These are phyloP conservation scores for Lactarius indigo DNA, from an alignment of 768 basidiomycete genomes.

Conservation along the genomic window DNA sequence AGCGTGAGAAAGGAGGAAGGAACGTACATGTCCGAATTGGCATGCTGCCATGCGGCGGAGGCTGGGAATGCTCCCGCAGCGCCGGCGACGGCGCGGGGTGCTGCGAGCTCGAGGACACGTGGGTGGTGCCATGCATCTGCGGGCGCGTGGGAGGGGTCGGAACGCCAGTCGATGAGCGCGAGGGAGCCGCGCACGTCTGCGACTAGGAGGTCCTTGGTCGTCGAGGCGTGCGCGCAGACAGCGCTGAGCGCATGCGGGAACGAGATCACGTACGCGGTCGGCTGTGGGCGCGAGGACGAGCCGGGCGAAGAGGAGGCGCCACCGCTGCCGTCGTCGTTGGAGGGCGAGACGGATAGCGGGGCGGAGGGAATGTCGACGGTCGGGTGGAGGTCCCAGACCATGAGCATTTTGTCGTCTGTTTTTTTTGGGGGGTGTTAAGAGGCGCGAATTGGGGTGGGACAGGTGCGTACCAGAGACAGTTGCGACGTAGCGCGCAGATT, in stretches of 20 bases:
- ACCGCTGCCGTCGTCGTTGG: conserved; percentile 28
- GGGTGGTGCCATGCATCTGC: conserved; percentile 56
- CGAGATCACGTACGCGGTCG: conserved; percentile 71
- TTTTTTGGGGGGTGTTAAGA: conserved; percentile 5
- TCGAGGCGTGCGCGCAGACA: conserved; percentile 65
- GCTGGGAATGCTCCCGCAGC: conserved; percentile 48
- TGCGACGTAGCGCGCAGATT: conserved; percentile 69
- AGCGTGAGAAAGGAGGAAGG: conserved; percentile 1
- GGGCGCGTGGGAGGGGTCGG: conserved; percentile 54
- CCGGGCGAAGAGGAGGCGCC: conserved; percentile 22
- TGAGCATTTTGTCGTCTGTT: conserved; percentile 76
- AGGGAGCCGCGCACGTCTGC: conserved; percentile 71
- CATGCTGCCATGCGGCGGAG: conserved; percentile 66
- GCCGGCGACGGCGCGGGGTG: conserved; percentile 60
- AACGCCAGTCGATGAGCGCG: conserved; percentile 80
- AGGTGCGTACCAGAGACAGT: conserved; percentile 64
- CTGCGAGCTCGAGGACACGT: conserved; percentile 66
- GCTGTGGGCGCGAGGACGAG: conserved; percentile 51
- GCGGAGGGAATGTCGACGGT: conserved; percentile 43
- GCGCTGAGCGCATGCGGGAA: conserved; percentile 71
- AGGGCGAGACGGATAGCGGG: conserved; percentile 33
- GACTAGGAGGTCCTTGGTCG: conserved; percentile 76
- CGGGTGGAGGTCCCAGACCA: conserved; percentile 85
- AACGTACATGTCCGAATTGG: conserved; percentile 68
- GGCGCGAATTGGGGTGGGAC: neutral